Evolutionary conservation across 1,139 yeast genomes (phyloP).

Genomic region (Diutina ranongensis): DNA sequence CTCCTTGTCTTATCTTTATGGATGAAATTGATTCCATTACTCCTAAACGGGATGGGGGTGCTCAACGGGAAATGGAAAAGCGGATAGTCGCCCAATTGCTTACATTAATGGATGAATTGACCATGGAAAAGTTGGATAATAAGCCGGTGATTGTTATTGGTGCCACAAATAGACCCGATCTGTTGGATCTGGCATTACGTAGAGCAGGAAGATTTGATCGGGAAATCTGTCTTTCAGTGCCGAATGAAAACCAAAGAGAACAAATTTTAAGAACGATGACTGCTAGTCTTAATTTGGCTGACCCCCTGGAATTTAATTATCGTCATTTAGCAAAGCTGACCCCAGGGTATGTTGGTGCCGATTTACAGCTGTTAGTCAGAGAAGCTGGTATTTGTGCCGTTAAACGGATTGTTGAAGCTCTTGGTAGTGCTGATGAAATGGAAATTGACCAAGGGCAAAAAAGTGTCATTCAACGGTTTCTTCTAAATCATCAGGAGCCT

Average conservation of each 20-base stretch:
- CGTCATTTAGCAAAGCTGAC: constrained; percentile 75
- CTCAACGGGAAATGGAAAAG: constrained; percentile 96
- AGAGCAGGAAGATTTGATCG: constrained; percentile 40
- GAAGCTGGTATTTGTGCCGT: constrained; percentile 96
- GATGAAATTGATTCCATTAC: constrained; percentile 98
- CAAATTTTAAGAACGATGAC: constrained; percentile 72
- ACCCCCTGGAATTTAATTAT: constrained; percentile 57
- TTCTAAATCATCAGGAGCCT: constrained; percentile 68
- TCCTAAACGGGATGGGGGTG: constrained; percentile 92
- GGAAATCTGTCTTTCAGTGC: constrained; percentile 65
- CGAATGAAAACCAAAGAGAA: constrained; percentile 74
- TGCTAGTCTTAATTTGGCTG: constrained; percentile 42
- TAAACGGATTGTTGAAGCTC: constrained; percentile 69
- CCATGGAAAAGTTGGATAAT: constrained; percentile 80
- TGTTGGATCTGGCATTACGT: constrained; percentile 36
- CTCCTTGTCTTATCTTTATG: constrained; percentile 87
- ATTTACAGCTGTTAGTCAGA: constrained; percentile 81
- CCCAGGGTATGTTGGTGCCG: constrained; percentile 98
- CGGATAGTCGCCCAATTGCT: constrained; percentile 91
- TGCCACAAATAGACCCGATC: constrained; percentile 39
- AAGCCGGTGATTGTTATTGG: constrained; percentile 64
- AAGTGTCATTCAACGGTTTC: constrained; percentile 45
- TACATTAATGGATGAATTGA: constrained; percentile 87
- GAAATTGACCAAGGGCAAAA: not conserved
- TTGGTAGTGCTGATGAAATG: not conserved